A percentile compares a stretch with the other conserved stretches of the same genome.
Evolutionary conservation across 2,329 filamentous ascomycete species (phyloP).

Genomic region (Fonsecaea monophora): DNA sequence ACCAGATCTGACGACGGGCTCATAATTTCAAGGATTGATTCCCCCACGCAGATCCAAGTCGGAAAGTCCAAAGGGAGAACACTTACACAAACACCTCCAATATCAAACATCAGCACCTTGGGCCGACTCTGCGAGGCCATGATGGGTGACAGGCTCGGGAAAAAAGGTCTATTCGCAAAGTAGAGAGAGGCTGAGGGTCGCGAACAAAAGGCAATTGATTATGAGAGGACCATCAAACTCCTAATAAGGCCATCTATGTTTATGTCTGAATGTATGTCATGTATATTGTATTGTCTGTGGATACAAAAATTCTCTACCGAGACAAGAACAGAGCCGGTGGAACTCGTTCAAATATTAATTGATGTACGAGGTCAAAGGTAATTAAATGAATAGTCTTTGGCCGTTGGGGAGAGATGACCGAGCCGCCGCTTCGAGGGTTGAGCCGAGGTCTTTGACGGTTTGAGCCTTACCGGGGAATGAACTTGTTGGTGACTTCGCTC

Average conservation of each 20-base stretch:
- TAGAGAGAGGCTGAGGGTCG: neutral
- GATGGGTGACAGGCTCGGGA: neutral
- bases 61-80: neutral
- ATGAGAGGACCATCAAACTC: neutral
- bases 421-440: slow-evolving; percentile 1
- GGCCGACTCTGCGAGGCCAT: slow-evolving; percentile 50
- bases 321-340: too few species aligned
- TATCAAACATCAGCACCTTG: slow-evolving; percentile 87
- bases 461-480: neutral
- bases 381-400: too few species aligned
- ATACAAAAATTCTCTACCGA: too few species aligned
- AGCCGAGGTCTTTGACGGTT: slow-evolving; percentile 2
- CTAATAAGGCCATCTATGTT: neutral
- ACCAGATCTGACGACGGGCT: neutral
- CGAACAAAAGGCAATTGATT: neutral
- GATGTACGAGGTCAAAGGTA: too few species aligned
- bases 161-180: slow-evolving; percentile 2
- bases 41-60: neutral
- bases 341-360: too few species aligned
- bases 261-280: neutral
- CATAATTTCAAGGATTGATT: too few species aligned
- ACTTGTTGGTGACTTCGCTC: neutral
- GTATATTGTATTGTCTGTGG: too few species aligned
- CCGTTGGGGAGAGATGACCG: neutral
- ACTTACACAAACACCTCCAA: slow-evolving; percentile 93